Percentiles rank a stretch among this genome's conserved stretches.
Evolutionary conservation across 1,284 basidiomycete species (phyloP).

Genomic region (Taiwanofungus camphoratus): DNA sequence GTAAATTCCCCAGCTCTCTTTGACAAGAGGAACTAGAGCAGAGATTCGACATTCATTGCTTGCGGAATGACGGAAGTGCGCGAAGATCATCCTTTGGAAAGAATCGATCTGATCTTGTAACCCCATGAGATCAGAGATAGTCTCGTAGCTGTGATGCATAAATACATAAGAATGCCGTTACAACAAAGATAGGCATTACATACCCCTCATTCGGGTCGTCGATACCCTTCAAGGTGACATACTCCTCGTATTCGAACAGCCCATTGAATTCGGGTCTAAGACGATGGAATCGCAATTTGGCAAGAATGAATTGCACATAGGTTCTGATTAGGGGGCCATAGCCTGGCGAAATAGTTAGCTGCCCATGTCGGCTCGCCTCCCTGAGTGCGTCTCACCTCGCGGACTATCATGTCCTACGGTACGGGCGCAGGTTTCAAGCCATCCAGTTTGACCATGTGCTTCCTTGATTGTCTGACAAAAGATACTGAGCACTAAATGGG

Average conservation of each 20-base stretch:
- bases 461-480: constrained; percentile 80
- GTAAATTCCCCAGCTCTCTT: constrained; percentile 97
- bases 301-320: constrained; percentile 90
- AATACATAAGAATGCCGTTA: constrained; percentile 1
- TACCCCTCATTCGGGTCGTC: constrained; percentile 98
- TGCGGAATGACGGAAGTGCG: constrained; percentile 82
- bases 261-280: constrained; percentile 94
- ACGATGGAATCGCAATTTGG: constrained; percentile 93
- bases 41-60: constrained; percentile 97
- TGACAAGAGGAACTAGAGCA: constrained; percentile 88
- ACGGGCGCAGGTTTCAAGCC: constrained; percentile 92
- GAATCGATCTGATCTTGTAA: constrained; percentile 96
- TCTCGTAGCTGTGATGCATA: constrained; percentile 86
- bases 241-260: constrained; percentile 95
- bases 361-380: constrained; percentile 2
- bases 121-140: constrained; percentile 92
- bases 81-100: constrained; percentile 94
- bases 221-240: constrained; percentile 91
- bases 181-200: constrained; percentile 21
- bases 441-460: constrained; percentile 92
- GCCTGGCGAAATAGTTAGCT: constrained; percentile 40
- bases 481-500: neutral
- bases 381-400: constrained; percentile 48
- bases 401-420: constrained; percentile 78
- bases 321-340: constrained; percentile 90